Percentiles rank a stretch among this genome's conserved stretches.
These are phyloP conservation scores for Talaromyces thailandensis DNA, from an alignment of 495 filamentous ascomycete genomes.

Conservation along the genomic window DNA sequence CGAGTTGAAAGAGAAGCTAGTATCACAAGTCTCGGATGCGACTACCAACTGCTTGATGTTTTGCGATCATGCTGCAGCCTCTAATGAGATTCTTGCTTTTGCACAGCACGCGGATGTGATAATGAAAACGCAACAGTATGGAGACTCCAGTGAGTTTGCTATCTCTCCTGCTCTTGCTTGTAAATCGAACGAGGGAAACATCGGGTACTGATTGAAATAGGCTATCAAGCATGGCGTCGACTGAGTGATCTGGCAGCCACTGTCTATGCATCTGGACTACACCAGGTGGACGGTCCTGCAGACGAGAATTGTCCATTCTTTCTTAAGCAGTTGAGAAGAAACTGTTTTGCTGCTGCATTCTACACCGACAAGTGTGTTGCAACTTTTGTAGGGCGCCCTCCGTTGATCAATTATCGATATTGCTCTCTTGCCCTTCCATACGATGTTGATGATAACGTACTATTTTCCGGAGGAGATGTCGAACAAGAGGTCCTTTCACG, in stretches of 20 bases:
- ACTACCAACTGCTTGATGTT: slow-evolving; percentile 36
- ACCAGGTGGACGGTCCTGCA: slow-evolving; percentile 37
- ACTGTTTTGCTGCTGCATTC: slow-evolving; percentile 45
- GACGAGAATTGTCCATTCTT: slow-evolving; percentile 39
- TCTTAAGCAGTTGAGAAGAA: slow-evolving; percentile 39
- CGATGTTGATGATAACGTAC: slow-evolving; percentile 44
- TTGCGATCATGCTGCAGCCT: slow-evolving; percentile 34
- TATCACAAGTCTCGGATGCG: slow-evolving; percentile 29
- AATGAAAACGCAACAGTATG: slow-evolving; percentile 36
- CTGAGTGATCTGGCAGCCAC: slow-evolving; percentile 42
- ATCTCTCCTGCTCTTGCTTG: not conserved
- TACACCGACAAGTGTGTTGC: slow-evolving; percentile 41
- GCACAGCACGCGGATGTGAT: slow-evolving; percentile 34
- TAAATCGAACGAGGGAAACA: not conserved
- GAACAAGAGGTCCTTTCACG: slow-evolving; percentile 29
- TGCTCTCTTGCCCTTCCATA: slow-evolving; percentile 46
- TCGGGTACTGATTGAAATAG: slow-evolving; percentile 13
- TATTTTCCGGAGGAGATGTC: slow-evolving; percentile 37
- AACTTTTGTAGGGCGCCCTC: slow-evolving; percentile 49
- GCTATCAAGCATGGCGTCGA: slow-evolving; percentile 43
- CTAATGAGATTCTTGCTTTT: slow-evolving; percentile 40
- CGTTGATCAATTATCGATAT: slow-evolving; percentile 45
- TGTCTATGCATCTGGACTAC: slow-evolving; percentile 48
- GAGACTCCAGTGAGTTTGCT: slow-evolving; percentile 40
- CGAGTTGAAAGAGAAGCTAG: slow-evolving; percentile 19